Conservation (phyloP, 2,329 filamentous ascomycete genomes). For the Paraphoma chrysanthemicola region DNA sequence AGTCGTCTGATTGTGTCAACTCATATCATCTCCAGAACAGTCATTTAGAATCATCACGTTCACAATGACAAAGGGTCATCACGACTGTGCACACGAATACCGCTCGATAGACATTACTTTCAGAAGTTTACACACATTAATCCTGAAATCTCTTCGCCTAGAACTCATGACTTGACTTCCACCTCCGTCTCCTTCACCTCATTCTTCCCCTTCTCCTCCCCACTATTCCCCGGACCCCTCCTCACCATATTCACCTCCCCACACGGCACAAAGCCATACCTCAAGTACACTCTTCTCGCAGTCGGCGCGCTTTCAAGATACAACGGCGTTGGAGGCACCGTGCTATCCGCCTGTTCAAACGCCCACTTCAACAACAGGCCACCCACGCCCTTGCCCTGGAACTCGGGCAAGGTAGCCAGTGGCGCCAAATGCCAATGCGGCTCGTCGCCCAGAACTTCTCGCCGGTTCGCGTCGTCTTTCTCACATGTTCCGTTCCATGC, state of each 20-base stretch:
- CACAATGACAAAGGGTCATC: too few species aligned
- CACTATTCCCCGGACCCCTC: slow-evolving; percentile 21
- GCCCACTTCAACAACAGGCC: slow-evolving; percentile 38
- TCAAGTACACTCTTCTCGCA: slow-evolving; percentile 38
- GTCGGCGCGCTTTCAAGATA: slow-evolving; percentile 37
- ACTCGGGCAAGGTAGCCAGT: slow-evolving; percentile 38
- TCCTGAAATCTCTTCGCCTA: too few species aligned
- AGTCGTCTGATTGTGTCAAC: too few species aligned
- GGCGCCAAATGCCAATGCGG: slow-evolving; percentile 42
- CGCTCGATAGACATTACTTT: too few species aligned
- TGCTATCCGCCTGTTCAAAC: slow-evolving; percentile 38
- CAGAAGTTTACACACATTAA: too few species aligned
- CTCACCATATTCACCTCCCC: slow-evolving; percentile 26
- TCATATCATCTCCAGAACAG: too few species aligned
- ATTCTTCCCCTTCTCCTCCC: not conserved
- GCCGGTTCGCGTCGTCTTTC: slow-evolving; percentile 24
- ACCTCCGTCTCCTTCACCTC: not conserved
- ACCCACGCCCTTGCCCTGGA: slow-evolving; percentile 36
- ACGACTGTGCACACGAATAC: too few species aligned
- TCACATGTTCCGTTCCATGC: slow-evolving; percentile 28
- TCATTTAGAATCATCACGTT: too few species aligned
- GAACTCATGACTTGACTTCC: not conserved
- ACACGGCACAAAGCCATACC: slow-evolving; percentile 33
- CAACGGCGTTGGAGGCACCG: slow-evolving; percentile 28
- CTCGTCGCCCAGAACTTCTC: slow-evolving; percentile 22